Conservation (phyloP, 1,284 basidiomycete genomes). For the Ceratobasidium sp. region DNA sequence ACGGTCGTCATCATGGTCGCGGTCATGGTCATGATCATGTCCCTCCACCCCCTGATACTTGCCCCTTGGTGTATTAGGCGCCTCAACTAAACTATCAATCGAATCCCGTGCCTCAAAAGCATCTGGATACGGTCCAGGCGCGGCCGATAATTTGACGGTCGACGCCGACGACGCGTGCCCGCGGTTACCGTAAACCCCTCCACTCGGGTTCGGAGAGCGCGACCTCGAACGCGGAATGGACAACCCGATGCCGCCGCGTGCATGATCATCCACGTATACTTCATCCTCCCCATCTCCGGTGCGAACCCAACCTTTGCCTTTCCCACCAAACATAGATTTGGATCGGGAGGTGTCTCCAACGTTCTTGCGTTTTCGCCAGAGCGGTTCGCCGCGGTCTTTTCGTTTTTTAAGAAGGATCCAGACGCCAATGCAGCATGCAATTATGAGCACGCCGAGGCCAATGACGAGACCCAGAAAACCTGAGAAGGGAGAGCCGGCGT, state of each 20-base stretch:
- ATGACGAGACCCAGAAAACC: constrained; percentile 45
- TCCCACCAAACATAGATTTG: constrained; percentile 25
- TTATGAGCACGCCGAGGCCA: constrained; percentile 44
- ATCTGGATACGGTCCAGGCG: constrained; percentile 43
- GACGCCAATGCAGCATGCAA: constrained; percentile 41
- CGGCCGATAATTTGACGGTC: constrained; percentile 21
- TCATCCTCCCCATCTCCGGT: constrained; percentile 41
- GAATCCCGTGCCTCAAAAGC: constrained; percentile 42
- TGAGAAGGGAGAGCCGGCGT: background rate
- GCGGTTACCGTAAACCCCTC: constrained; percentile 30
- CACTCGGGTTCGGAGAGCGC: constrained; percentile 39
- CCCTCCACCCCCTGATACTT: constrained; percentile 23
- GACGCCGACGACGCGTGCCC: constrained; percentile 23
- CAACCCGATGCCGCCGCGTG: constrained; percentile 29
- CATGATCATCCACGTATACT: constrained; percentile 21
- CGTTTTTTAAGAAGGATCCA: constrained; percentile 42
- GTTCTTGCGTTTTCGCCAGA: constrained; percentile 34
- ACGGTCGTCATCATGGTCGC: constrained; percentile 1
- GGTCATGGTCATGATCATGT: constrained; percentile 21
- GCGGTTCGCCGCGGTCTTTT: constrained; percentile 41
- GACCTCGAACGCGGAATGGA: constrained; percentile 39
- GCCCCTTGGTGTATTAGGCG: constrained; percentile 12
- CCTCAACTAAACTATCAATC: constrained; percentile 44
- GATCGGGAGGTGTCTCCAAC: constrained; percentile 11
- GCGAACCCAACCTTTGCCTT: constrained; percentile 37